These are phyloP conservation scores for Pleoardoris graminearum DNA, from an alignment of 2,329 filamentous ascomycete species.

Conservation along the genomic window DNA sequence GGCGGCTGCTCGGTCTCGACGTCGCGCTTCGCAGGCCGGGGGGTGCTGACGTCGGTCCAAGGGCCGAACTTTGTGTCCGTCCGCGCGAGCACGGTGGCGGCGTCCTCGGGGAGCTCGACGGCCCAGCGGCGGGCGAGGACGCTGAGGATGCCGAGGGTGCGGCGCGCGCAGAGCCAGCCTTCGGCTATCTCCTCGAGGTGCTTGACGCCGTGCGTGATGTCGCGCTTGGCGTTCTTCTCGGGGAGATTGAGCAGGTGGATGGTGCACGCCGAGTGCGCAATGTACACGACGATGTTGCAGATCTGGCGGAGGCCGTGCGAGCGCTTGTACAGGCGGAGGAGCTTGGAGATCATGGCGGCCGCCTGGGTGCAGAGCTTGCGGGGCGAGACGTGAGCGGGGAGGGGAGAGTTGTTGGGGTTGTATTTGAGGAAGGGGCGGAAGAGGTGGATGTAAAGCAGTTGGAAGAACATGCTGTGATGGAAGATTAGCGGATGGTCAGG, in stretches of 20 bases:
- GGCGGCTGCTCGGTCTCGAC: constrained; percentile 19
- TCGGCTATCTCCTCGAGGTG: constrained; percentile 95
- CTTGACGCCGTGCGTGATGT: constrained; percentile 87
- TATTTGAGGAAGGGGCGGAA: constrained; percentile 96
- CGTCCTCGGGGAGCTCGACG: constrained; percentile 83
- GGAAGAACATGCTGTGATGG: constrained; percentile 97
- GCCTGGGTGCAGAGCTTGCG: constrained; percentile 89
- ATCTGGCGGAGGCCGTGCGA: constrained; percentile 90
- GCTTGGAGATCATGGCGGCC: constrained; percentile 84
- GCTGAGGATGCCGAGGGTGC: constrained; percentile 82
- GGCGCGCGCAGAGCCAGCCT: constrained; percentile 86
- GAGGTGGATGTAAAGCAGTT: constrained; percentile 91
- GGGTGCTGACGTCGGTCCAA: constrained; percentile 47
- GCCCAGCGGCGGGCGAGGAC: constrained; percentile 88
- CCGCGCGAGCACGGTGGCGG: constrained; percentile 71
- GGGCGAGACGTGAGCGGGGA: constrained; percentile 85
- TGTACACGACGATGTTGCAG: constrained; percentile 95
- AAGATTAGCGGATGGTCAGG: constrained; percentile 22
- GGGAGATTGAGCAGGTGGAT: constrained; percentile 93
- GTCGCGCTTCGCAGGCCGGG: constrained; percentile 25
- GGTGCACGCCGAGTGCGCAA: constrained; percentile 89
- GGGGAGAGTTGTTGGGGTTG: constrained; percentile 74
- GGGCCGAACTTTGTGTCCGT: constrained; percentile 79
- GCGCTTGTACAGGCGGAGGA: constrained; percentile 93
- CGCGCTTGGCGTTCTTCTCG: constrained; percentile 85